Evolutionary conservation across 148 eudicot genomes (phyloP).

Genomic region (Persicaria tinctoria): DNA sequence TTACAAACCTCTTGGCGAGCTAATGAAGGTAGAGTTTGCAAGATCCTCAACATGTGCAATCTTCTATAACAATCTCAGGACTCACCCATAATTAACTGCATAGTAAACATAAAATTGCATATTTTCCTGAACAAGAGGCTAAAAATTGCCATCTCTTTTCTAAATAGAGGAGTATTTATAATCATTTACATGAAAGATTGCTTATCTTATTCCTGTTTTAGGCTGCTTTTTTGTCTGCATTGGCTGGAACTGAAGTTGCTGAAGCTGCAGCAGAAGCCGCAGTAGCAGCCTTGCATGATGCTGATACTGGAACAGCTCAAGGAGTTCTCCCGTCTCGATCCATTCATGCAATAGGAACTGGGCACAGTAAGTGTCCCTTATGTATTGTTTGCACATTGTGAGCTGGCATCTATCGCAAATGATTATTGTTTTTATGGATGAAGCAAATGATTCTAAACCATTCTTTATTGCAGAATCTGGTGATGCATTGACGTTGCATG

Average conservation of each 20-base stretch:
- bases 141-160: too few species aligned
- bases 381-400: background rate
- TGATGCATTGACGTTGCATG: constrained; percentile 21
- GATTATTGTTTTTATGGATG: background rate
- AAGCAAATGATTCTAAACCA: background rate
- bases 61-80: too few species aligned
- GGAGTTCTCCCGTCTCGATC: constrained; percentile 22
- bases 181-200: background rate
- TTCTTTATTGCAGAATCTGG: constrained; percentile 33
- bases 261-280: constrained; percentile 89
- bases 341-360: constrained; percentile 18
- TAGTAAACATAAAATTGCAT: background rate
- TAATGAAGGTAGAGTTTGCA: too few species aligned
- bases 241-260: constrained; percentile 82
- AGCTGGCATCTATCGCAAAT: background rate
- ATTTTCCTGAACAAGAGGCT: too few species aligned
- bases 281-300: constrained; percentile 50
- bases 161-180: too few species aligned
- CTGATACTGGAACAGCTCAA: constrained; percentile 22
- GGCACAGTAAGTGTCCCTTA: constrained; percentile 39
- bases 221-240: constrained; percentile 90
- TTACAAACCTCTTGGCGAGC: too few species aligned
- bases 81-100: background rate
- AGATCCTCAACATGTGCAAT: too few species aligned
- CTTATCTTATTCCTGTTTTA: constrained; percentile 22